These are phyloP conservation scores for Aureobasidium sp. DNA, from an alignment of 2,329 filamentous ascomycete species.

Conservation along the genomic window DNA sequence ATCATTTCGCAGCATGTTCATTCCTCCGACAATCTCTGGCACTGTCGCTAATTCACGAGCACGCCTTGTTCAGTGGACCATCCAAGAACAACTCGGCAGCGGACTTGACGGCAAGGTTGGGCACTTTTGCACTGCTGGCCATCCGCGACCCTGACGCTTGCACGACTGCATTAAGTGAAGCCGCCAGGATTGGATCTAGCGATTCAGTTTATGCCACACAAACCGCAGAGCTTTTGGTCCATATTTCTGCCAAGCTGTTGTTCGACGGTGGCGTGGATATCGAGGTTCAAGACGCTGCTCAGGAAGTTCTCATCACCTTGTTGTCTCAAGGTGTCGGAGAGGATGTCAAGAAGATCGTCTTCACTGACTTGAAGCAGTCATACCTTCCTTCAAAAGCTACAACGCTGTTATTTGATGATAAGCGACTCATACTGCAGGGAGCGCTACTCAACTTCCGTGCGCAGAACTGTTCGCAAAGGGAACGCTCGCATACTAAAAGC, in stretches of 20 bases:
- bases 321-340: not conserved
- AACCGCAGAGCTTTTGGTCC: not conserved
- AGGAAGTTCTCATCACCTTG: not conserved
- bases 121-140: not conserved
- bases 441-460: slow-evolving; percentile 1
- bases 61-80: not conserved
- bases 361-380: not conserved
- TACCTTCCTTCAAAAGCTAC: not conserved
- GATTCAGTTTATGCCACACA: not conserved
- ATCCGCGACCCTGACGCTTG: slow-evolving; percentile 11
- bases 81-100: not conserved
- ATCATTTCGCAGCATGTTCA: slow-evolving; percentile 8
- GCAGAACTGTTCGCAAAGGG: not conserved
- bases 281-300: slow-evolving; percentile 11
- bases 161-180: not conserved
- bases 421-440: slow-evolving; percentile 1
- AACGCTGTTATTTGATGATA: not conserved
- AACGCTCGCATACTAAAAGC: not conserved
- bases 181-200: not conserved
- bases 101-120: not conserved
- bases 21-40: slow-evolving; percentile 8
- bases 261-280: not conserved
- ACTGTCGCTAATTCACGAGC: not conserved
- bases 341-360: not conserved
- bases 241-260: not conserved